A percentile compares a stretch with the other conserved stretches of the same genome.
phyloP scores from a whole-genome alignment of 805 yeast species.

The Ogataea thermomethanolica region DNA sequence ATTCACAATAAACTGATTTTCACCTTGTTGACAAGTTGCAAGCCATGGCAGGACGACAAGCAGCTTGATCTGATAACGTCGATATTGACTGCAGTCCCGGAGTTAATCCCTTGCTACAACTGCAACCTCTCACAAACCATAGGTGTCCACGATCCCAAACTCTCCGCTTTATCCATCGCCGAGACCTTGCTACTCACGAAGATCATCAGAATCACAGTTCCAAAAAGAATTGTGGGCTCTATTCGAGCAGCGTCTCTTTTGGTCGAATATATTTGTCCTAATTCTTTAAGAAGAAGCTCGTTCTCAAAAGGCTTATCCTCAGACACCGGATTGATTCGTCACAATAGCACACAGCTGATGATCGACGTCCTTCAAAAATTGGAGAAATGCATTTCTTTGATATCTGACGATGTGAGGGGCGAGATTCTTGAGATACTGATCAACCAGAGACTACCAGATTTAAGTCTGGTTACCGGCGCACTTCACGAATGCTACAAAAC shows the following conservation, averaged over 20 bases:
- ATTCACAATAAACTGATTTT: constrained; percentile 67
- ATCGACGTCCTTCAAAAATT: constrained; percentile 53
- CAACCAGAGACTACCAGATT: constrained; percentile 45
- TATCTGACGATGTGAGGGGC: constrained; percentile 19
- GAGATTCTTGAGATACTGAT: constrained; percentile 25
- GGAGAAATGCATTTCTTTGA: constrained; percentile 32
- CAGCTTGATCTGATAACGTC: constrained; percentile 55
- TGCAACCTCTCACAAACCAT: constrained; percentile 52
- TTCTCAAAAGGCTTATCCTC: constrained; percentile 56
- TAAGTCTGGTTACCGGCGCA: constrained; percentile 40
- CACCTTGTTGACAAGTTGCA: constrained; percentile 57
- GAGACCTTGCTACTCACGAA: constrained; percentile 59
- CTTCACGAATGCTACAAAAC: constrained; percentile 40
- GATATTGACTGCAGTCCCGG: constrained; percentile 56
- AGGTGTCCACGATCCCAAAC: constrained; percentile 74
- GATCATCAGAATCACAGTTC: constrained; percentile 56
- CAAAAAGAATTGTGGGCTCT: constrained; percentile 33
- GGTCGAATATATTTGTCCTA: constrained; percentile 59
- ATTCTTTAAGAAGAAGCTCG: constrained; percentile 55
- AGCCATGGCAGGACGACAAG: constrained; percentile 74
- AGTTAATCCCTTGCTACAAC: constrained; percentile 69
- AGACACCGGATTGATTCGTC: constrained; percentile 52
- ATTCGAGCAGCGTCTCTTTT: constrained; percentile 29
- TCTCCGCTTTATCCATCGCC: constrained; percentile 81
- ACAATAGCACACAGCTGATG: constrained; percentile 60